Base-by-base conservation (phyloP, 2,329 filamentous ascomycete genomes). In the Cladosporium halotolerans region DNA sequence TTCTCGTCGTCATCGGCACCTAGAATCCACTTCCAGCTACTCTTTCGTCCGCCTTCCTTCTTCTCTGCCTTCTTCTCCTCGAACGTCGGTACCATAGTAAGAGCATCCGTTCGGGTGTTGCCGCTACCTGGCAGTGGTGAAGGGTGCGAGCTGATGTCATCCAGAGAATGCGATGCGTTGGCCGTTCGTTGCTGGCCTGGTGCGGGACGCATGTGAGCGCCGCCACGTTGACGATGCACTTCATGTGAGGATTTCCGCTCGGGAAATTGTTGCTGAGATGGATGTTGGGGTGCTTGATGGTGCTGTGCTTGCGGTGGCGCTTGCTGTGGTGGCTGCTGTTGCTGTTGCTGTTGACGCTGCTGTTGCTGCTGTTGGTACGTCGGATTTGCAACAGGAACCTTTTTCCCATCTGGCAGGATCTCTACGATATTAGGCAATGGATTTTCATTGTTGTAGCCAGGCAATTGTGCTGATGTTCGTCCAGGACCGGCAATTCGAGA, bases 1-100 rank as follows among this genome's bases (percentile, higher is more conserved):
- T 86, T 82, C 62, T 85, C 85, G 62, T 85, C 85, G 55, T 91
- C 86, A 52, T 92, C 88, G 38, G 79, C 79, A 7, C 71, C 65
- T 32, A 91, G 79, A 61, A 95, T 82, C 86, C 87, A 91, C 60
- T 88, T 88, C 88, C 89, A 89, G 56, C 85, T 87, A 9, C 89
- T 91, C 67, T 93, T 95, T 56, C 85, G 81, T 19, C 76, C 71
- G 2, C 75, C 76, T 9, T 85, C 80, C 66, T 86, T 91, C 47
- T 82, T 79, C 61, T 77, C 63, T 62, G 86, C 89, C 68, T 83
- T 86, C 51, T 93, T 88, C 54, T 91, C 87, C 2, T 74, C 74
- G 42, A 87, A 74, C 0, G 85, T 92, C 0, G 90, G 88, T 48
- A 93, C 90, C 60, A 90, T 86, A 0, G 88, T 89, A 11, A 95